Evolutionary conservation across 2,329 filamentous ascomycete genomes (phyloP).

Genomic region (Colletotrichum brevisporum): DNA sequence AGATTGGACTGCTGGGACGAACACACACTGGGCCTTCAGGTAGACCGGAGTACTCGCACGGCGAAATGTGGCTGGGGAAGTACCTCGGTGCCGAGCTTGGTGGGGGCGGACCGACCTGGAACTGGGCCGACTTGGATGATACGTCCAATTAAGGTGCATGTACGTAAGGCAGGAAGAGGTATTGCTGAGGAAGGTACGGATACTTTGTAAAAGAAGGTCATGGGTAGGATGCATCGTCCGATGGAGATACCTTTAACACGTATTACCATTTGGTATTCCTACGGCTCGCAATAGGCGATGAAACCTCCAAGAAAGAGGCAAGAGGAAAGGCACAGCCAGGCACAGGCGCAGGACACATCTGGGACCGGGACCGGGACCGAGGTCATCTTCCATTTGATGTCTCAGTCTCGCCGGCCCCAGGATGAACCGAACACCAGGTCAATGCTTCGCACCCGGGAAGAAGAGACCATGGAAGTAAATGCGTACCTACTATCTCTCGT

Average conservation of each 20-base stretch:
- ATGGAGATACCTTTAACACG: too few species aligned
- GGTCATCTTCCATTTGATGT: not conserved
- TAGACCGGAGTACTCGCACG: too few species aligned
- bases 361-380: too few species aligned
- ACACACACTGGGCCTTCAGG: not conserved
- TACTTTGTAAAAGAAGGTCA: not conserved
- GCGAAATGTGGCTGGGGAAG: too few species aligned
- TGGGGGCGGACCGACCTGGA: conserved; percentile 13
- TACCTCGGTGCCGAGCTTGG: not conserved
- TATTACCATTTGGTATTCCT: not conserved
- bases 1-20: conserved; percentile 11
- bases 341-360: too few species aligned
- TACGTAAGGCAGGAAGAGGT: conserved; percentile 4
- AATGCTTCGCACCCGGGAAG: not conserved
- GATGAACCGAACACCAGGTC: conserved; percentile 4
- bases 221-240: not conserved
- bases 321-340: too few species aligned
- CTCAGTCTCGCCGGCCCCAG: not conserved
- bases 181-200: not conserved
- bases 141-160: conserved; percentile 39
- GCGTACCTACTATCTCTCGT: not conserved
- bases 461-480: not conserved
- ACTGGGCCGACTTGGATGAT: conserved; percentile 26
- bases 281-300: not conserved
- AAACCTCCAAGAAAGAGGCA: conserved; percentile 1